Evolutionary conservation across 768 basidiomycete species (phyloP).

Genomic region (Suillus tomentosus): DNA sequence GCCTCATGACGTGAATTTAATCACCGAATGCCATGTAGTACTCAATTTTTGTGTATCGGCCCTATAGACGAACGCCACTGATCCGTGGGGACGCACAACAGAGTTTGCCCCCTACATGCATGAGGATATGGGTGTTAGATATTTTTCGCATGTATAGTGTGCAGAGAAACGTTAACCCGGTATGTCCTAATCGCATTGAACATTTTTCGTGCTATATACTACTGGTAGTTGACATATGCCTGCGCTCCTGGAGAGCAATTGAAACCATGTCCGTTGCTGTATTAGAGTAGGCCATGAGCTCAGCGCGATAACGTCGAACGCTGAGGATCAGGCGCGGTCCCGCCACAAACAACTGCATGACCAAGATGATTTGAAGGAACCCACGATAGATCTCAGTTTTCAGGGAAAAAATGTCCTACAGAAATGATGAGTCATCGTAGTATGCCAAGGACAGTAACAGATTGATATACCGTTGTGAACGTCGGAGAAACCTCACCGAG

Average conservation of each 20-base stretch:
- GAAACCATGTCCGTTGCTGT: background rate
- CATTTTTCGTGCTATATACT: background rate
- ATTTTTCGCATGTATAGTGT: slow-evolving; percentile 39
- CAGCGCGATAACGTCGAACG: background rate
- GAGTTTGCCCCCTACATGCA: background rate
- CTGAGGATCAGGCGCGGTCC: slow-evolving; percentile 1
- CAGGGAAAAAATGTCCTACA: background rate
- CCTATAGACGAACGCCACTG: background rate
- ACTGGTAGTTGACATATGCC: background rate
- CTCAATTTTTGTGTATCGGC: background rate
- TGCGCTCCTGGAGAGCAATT: background rate
- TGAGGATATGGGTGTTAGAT: slow-evolving; percentile 67
- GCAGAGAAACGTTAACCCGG: background rate
- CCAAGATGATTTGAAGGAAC: slow-evolving; percentile 1
- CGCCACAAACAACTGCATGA: background rate
- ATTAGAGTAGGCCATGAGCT: background rate
- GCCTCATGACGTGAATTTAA: background rate
- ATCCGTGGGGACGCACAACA: background rate
- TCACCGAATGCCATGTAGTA: background rate
- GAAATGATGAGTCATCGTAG: background rate
- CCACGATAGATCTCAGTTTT: background rate
- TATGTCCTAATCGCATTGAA: background rate
- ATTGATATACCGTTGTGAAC: background rate
- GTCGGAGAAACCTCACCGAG: background rate
- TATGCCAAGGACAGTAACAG: background rate